phyloP scores from a whole-genome alignment of 805 yeast species.

The Kurtzmaniella cleridarum region DNA sequence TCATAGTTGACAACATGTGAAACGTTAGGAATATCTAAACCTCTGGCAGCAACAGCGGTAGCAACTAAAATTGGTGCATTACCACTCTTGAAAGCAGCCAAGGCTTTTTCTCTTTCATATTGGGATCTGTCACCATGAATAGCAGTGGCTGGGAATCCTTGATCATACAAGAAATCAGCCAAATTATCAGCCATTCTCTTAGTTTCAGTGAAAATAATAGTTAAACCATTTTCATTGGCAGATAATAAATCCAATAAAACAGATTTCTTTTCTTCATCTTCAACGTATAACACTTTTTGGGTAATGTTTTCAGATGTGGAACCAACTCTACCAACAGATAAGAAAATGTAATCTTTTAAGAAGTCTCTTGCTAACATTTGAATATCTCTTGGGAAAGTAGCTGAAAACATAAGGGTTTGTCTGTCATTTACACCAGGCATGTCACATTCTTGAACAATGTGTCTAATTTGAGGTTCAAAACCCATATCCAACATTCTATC shows the following conservation, averaged over 20 bases:
- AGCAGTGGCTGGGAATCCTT: constrained; percentile 94
- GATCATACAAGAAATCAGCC: constrained; percentile 84
- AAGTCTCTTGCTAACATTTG: constrained; percentile 97
- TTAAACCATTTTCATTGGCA: constrained; percentile 75
- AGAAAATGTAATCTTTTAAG: constrained; percentile 90
- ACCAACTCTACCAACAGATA: constrained; percentile 98
- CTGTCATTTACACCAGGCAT: constrained; percentile 90
- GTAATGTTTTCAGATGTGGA: constrained; percentile 98
- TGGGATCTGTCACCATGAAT: constrained; percentile 99
- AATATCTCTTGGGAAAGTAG: constrained; percentile 97
- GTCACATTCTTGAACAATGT: constrained; percentile 95
- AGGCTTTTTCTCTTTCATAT: constrained; percentile 95
- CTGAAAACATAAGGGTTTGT: constrained; percentile 98
- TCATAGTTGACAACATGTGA: constrained; percentile 97
- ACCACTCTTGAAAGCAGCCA: constrained; percentile 90
- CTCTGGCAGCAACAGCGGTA: constrained; percentile 99
- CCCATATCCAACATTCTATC: constrained; percentile 99
- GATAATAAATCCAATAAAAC: constrained; percentile 80
- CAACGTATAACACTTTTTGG: constrained; percentile 88
- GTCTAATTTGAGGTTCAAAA: constrained; percentile 98
- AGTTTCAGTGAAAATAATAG: constrained; percentile 94
- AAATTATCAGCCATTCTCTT: constrained; percentile 97
- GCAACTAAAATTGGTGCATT: constrained; percentile 93
- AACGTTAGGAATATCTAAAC: constrained; percentile 98
- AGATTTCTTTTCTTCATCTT: constrained; percentile 87